Evolutionary conservation across 192 early-diverging fungal genomes (phyloP).

Genomic region (Coemansia sp.): DNA sequence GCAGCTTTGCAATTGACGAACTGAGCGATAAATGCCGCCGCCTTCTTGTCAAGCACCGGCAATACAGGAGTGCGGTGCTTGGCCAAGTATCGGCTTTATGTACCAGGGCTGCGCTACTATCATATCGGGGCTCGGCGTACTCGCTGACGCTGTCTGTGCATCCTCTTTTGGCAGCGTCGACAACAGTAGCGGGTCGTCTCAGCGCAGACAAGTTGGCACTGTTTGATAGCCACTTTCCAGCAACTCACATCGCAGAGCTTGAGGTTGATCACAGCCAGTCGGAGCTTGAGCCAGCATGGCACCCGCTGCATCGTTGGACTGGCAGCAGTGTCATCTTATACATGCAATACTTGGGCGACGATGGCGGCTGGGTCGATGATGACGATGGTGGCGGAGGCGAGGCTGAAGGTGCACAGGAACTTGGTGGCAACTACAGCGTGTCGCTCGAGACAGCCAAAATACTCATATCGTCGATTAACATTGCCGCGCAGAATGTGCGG

Average conservation of each 20-base stretch:
- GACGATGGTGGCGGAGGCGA: constrained; percentile 6
- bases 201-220: constrained; percentile 17
- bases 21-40: constrained; percentile 19
- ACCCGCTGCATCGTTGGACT: constrained; percentile 70
- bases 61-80: constrained; percentile 23
- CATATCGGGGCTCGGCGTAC: constrained; percentile 31
- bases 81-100: constrained; percentile 35
- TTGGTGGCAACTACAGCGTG: constrained; percentile 41
- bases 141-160: constrained; percentile 32
- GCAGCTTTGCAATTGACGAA: constrained; percentile 46
- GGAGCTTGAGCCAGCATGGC: constrained; percentile 35
- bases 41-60: constrained; percentile 23
- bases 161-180: constrained; percentile 18
- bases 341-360: constrained; percentile 38
- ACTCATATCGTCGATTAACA: constrained; percentile 62
- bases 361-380: constrained; percentile 8
- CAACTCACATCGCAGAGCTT: constrained; percentile 39
- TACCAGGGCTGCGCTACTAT: constrained; percentile 13
- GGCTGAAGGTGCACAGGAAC: constrained; percentile 10
- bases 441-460: constrained; percentile 60
- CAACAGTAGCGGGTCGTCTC: constrained; percentile 18
- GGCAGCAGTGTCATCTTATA: constrained; percentile 56
- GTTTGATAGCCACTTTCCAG: constrained; percentile 43
- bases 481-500: constrained; percentile 61
- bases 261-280: constrained; percentile 42